Percentiles rank a stretch among this genome's conserved stretches.
Evolutionary conservation across 2,329 filamentous ascomycete species (phyloP).

Genomic region (Calonectria honghensis): DNA sequence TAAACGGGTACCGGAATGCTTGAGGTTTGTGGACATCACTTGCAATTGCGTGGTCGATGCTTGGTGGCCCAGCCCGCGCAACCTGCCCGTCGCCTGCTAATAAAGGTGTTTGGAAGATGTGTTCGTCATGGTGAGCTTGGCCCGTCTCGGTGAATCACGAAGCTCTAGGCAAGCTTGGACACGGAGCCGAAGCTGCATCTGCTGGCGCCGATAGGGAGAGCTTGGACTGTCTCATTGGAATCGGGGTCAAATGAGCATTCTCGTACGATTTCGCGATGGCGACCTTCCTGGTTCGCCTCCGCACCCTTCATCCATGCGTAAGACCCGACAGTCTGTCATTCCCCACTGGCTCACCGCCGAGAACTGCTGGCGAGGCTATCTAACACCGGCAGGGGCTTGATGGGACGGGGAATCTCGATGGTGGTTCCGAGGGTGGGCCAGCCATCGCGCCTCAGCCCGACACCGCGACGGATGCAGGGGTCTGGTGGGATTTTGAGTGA

Average conservation of each 20-base stretch:
- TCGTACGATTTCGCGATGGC: slow-evolving; percentile 38
- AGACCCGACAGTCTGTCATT: slow-evolving; percentile 42
- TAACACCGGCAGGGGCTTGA: slow-evolving; percentile 29
- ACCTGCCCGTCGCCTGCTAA: neutral
- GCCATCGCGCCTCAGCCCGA: slow-evolving; percentile 25
- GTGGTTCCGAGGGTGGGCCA: slow-evolving; percentile 37
- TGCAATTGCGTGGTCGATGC: neutral
- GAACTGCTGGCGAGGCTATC: slow-evolving; percentile 26
- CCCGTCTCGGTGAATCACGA: neutral
- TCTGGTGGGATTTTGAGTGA: slow-evolving; percentile 18
- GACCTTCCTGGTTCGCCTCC: slow-evolving; percentile 26
- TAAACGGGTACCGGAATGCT: neutral
- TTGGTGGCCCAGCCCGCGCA: slow-evolving; percentile 20
- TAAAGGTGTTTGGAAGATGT: neutral
- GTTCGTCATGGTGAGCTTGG: neutral
- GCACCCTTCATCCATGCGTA: slow-evolving; percentile 20
- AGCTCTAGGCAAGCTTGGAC: neutral
- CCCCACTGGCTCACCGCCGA: slow-evolving; percentile 38
- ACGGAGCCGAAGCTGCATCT: neutral
- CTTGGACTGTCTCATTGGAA: slow-evolving; percentile 33
- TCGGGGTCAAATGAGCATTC: slow-evolving; percentile 24
- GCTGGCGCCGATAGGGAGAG: slow-evolving; percentile 13
- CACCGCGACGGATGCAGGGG: slow-evolving; percentile 21
- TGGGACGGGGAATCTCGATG: slow-evolving; percentile 33
- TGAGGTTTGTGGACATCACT: neutral